Conservation (phyloP, 129 eudicot species). For the Artemisia argyi region DNA sequence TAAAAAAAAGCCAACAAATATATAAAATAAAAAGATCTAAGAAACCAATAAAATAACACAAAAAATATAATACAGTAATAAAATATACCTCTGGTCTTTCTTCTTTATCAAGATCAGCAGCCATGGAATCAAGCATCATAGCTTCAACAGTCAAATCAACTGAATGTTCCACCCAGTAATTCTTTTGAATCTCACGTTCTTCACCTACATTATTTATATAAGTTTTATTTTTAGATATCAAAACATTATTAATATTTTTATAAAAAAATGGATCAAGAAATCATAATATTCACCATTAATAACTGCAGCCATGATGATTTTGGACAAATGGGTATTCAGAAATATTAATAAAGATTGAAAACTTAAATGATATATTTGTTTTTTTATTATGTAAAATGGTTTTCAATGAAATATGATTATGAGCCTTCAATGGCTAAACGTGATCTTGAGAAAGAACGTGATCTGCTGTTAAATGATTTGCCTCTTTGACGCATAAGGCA, state of each 20-base stretch:
- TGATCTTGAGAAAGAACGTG: conserved; percentile 55
- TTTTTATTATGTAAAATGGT: too few relatives aligned
- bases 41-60: too few relatives aligned
- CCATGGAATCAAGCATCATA: conserved; percentile 96
- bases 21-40: conserved; percentile 1
- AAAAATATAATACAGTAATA: not conserved
- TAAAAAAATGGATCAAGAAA: conserved; percentile 8
- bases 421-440: conserved; percentile 89
- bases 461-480: too few relatives aligned
- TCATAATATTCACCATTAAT: conserved; percentile 34
- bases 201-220: conserved; percentile 37
- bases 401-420: too few relatives aligned
- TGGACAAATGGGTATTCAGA: not conserved
- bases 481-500: too few relatives aligned
- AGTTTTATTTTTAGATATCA: too few relatives aligned
- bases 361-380: not conserved
- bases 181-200: conserved; percentile 88
- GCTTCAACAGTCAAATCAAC: conserved; percentile 76
- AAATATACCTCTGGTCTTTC: conserved; percentile 82
- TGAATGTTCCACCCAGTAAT: conserved; percentile 89
- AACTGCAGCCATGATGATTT: conserved; percentile 38
- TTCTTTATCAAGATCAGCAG: conserved; percentile 86
- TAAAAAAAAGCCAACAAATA: conserved; percentile 4
- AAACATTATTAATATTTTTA: too few relatives aligned
- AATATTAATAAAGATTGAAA: not conserved